Conservation (phyloP, 495 filamentous ascomycete genomes). For the Hypoxylon perforatum region DNA sequence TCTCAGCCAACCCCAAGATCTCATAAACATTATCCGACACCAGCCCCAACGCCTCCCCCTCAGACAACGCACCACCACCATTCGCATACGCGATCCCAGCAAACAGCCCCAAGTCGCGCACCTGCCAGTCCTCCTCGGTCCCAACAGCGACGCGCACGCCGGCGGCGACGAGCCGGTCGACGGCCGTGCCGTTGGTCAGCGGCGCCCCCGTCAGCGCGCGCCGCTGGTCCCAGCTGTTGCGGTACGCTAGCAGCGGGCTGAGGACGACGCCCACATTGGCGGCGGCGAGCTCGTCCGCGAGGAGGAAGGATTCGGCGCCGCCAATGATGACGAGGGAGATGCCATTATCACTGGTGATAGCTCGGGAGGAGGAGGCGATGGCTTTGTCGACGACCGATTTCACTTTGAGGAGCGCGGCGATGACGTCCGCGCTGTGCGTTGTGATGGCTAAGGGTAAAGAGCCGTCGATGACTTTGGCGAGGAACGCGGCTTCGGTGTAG, state of each 20-base stretch:
- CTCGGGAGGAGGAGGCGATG: conserved; percentile 30
- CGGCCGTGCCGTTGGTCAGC: conserved; percentile 61
- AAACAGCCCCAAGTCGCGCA: conserved; percentile 57
- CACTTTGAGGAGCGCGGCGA: conserved; percentile 53
- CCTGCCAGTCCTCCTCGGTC: conserved; percentile 61
- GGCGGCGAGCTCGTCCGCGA: conserved; percentile 59
- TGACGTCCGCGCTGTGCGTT: conserved; percentile 58
- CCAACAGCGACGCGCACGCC: conserved; percentile 58
- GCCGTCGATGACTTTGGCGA: conserved; percentile 53
- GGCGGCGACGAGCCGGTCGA: conserved; percentile 58
- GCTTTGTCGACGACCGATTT: conserved; percentile 50
- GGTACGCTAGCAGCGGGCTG: conserved; percentile 56
- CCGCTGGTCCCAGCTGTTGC: conserved; percentile 58
- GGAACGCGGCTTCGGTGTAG: conserved; percentile 53
- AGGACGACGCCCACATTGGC: conserved; percentile 61
- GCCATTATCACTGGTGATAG: conserved; percentile 16
- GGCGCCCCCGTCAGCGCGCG: conserved; percentile 62
- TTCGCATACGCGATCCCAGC: conserved; percentile 64
- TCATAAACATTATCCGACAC: conserved; percentile 60
- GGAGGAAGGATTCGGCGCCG: conserved; percentile 60
- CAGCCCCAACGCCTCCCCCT: conserved; percentile 55
- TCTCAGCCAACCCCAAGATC: conserved; percentile 55
- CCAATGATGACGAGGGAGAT: conserved; percentile 59
- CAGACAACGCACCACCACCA: conserved; percentile 50
- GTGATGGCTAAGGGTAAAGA: conserved; percentile 52